Conservation (phyloP, 306 rosid genomes). For the Lathyrus tuberosus region DNA sequence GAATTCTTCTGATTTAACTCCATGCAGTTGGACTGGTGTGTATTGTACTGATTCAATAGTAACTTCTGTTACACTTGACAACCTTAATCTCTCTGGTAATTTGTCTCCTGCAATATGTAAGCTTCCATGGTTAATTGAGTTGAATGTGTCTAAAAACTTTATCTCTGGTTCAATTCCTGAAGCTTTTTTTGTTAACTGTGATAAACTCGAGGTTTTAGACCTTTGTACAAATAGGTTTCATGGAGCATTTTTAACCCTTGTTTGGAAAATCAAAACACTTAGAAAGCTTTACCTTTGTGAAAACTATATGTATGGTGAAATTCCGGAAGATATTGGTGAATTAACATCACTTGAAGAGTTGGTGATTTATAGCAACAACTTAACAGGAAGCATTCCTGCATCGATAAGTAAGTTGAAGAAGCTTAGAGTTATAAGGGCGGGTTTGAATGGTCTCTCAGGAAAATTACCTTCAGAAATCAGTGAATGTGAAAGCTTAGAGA, state of each 20-base stretch:
- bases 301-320: conserved; percentile 62
- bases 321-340: conserved; percentile 59
- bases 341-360: conserved; percentile 65
- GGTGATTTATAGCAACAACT: conserved; percentile 67
- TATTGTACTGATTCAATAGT: conserved; percentile 56
- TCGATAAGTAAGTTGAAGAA: conserved; percentile 60
- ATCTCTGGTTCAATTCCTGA: conserved; percentile 62
- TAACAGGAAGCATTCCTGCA: conserved; percentile 65
- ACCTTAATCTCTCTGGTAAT: conserved; percentile 62
- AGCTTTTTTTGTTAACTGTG: conserved; percentile 55
- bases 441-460: conserved; percentile 62
- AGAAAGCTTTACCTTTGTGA: conserved; percentile 71
- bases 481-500: conserved; percentile 64
- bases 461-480: conserved; percentile 58
- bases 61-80: conserved; percentile 56
- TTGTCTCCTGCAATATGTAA: conserved; percentile 59
- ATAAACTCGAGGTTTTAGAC: conserved; percentile 63
- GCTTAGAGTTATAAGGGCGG: conserved; percentile 69
- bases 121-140: conserved; percentile 55
- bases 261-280: conserved; percentile 53
- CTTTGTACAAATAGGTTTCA: conserved; percentile 80
- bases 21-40: conserved; percentile 81
- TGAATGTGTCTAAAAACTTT: conserved; percentile 66
- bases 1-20: conserved; percentile 57
- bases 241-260: conserved; percentile 50